These are phyloP conservation scores for Pleurotus salmoneostramineus DNA, from an alignment of 768 basidiomycete genomes.

Conservation along the genomic window DNA sequence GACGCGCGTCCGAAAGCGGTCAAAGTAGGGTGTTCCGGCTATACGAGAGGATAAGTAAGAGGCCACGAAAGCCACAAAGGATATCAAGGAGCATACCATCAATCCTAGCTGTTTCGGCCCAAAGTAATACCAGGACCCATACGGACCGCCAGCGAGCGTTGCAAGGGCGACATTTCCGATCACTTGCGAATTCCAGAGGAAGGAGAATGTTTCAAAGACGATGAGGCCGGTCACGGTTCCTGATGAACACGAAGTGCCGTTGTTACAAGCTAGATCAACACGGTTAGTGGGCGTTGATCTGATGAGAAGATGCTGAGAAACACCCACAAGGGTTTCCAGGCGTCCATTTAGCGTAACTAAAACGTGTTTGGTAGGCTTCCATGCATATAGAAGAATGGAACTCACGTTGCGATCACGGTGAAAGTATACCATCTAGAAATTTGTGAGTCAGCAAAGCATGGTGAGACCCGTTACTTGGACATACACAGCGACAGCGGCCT, in stretches of 20 bases:
- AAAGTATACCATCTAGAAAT: constrained; percentile 68
- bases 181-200: constrained; percentile 82
- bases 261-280: constrained; percentile 39
- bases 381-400: background rate
- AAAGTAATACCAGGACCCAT: constrained; percentile 82
- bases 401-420: constrained; percentile 68
- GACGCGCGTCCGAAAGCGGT: constrained; percentile 72
- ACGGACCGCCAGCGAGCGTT: constrained; percentile 78
- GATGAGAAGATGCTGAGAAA: background rate
- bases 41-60: background rate
- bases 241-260: constrained; percentile 56
- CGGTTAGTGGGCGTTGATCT: constrained; percentile 2
- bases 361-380: background rate
- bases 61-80: background rate
- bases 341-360: constrained; percentile 62
- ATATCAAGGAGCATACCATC: constrained; percentile 40
- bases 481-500: constrained; percentile 68
- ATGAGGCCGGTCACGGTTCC: constrained; percentile 76
- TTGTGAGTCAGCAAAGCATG: background rate
- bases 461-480: constrained; percentile 16
- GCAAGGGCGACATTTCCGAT: constrained; percentile 75
- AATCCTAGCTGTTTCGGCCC: constrained; percentile 63
- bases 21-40: constrained; percentile 71
- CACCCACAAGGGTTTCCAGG: constrained; percentile 67
- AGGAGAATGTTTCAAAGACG: constrained; percentile 79